phyloP scores from a whole-genome alignment of 1,284 basidiomycete genomes.

The Cutaneotrichosporon curvatum region DNA sequence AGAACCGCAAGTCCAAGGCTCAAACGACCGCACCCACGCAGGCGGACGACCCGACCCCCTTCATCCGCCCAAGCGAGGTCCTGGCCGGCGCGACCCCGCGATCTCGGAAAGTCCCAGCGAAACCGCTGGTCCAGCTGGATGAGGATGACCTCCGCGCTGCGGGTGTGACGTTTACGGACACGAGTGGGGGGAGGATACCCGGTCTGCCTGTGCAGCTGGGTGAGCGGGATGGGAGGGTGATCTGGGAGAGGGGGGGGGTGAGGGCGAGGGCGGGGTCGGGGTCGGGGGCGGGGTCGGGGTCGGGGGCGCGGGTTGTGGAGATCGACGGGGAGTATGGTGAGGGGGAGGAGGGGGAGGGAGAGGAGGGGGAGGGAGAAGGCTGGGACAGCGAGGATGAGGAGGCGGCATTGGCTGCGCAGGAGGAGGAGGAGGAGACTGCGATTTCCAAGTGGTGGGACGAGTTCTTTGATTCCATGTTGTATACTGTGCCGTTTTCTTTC shows the following conservation, averaged over 20 bases:
- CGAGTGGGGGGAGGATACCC: background rate
- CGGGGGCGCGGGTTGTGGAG: too few species aligned
- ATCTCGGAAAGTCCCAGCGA: background rate
- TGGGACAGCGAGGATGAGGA: background rate
- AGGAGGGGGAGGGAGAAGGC: constrained; percentile 3
- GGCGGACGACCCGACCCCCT: too few species aligned
- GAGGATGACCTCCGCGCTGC: constrained; percentile 13
- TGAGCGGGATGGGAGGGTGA: background rate
- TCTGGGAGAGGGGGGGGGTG: background rate
- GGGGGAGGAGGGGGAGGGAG: too few species aligned
- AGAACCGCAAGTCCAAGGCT: too few species aligned
- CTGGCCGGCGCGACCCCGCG: too few species aligned
- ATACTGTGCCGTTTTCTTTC: constrained; percentile 41
- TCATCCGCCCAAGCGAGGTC: too few species aligned
- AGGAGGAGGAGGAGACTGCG: constrained; percentile 4
- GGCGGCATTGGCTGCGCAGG: background rate
- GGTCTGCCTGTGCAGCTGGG: background rate
- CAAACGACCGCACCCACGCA: too few species aligned
- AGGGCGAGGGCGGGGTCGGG: constrained; percentile 1
- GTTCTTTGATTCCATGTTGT: constrained; percentile 40
- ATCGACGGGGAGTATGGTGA: too few species aligned
- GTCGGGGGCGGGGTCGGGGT: background rate
- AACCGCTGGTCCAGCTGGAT: constrained; percentile 16
- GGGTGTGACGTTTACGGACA: constrained; percentile 13
- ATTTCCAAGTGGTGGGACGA: constrained; percentile 34